phyloP scores from a whole-genome alignment of 1,284 basidiomycete genomes.

The Rhodotorula sp. region DNA sequence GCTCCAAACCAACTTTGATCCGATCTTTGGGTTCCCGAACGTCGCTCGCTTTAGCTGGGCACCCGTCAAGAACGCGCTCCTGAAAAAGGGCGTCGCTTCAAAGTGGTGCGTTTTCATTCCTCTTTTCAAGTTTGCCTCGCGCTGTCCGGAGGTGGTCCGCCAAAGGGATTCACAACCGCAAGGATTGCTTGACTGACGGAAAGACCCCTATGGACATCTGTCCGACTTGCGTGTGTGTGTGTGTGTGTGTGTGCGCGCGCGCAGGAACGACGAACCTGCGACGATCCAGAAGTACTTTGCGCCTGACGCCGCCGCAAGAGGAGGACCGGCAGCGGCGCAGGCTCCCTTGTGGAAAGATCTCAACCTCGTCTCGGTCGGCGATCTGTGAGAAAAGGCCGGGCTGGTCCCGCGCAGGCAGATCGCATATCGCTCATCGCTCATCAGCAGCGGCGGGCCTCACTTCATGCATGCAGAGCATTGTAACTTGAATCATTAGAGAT shows the following conservation, averaged over 20 bases:
- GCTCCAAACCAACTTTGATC: slow-evolving; percentile 73
- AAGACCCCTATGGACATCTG: too few relatives aligned
- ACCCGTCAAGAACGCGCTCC: slow-evolving; percentile 82
- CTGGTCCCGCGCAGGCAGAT: too few relatives aligned
- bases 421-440: too few relatives aligned
- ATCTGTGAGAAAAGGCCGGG: slow-evolving; percentile 18
- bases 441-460: too few relatives aligned
- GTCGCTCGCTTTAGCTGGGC: slow-evolving; percentile 95
- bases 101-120: slow-evolving; percentile 63
- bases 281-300: slow-evolving; percentile 41
- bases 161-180: too few relatives aligned
- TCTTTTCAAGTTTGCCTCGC: too few relatives aligned
- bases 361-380: slow-evolving; percentile 29
- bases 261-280: slow-evolving; percentile 37
- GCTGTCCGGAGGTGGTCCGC: too few relatives aligned
- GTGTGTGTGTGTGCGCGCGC: not conserved
- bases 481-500: too few relatives aligned
- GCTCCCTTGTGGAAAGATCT: slow-evolving; percentile 36
- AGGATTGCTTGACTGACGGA: too few relatives aligned
- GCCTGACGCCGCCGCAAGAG: not conserved
- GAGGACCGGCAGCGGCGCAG: slow-evolving; percentile 6
- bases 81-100: slow-evolving; percentile 72
- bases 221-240: too few relatives aligned
- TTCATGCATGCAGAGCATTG: too few relatives aligned
- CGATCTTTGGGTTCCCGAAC: slow-evolving; percentile 88